Evolutionary conservation across 2,329 filamentous ascomycete species (phyloP).

Genomic region (Stachybotrys chlorohalonatus): DNA sequence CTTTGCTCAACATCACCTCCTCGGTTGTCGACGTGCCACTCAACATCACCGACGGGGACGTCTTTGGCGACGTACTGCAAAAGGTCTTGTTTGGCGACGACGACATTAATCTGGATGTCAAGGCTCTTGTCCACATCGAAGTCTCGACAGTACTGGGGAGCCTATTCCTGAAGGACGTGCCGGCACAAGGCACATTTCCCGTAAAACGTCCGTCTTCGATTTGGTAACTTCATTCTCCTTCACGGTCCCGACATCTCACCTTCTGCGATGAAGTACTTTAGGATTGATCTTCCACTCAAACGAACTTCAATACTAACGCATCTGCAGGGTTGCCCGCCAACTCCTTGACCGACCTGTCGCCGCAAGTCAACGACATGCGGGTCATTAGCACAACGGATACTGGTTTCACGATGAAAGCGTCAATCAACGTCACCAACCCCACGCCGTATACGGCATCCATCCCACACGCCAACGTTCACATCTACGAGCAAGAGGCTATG

Average conservation of each 20-base stretch:
- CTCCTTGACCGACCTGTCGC: conserved; percentile 38
- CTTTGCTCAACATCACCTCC: conserved; percentile 65
- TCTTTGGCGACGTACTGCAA: conserved; percentile 75
- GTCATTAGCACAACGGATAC: conserved; percentile 64
- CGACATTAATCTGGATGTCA: conserved; percentile 61
- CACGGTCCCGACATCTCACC: conserved; percentile 1
- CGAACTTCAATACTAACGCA: conserved; percentile 21
- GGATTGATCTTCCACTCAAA: conserved; percentile 13
- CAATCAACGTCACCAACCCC: conserved; percentile 81
- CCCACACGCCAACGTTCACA: conserved; percentile 70
- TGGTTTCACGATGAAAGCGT: conserved; percentile 61
- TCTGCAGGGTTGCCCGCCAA: conserved; percentile 49
- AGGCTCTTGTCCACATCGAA: conserved; percentile 74
- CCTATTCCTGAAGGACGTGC: conserved; percentile 74
- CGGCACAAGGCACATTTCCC: conserved; percentile 75
- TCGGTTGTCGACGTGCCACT: conserved; percentile 71
- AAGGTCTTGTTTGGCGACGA: conserved; percentile 66
- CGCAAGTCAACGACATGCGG: conserved; percentile 61
- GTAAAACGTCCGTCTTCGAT: conserved; percentile 82
- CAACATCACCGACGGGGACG: conserved; percentile 68
- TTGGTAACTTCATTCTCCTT: conserved; percentile 22
- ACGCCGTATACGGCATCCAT: conserved; percentile 75
- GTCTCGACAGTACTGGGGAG: conserved; percentile 74
- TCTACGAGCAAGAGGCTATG: conserved; percentile 63
- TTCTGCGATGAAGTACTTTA: conserved; percentile 17